Evolutionary conservation across 2,329 filamentous ascomycete species (phyloP).

Genomic region (Emmonsiellopsis sp.): DNA sequence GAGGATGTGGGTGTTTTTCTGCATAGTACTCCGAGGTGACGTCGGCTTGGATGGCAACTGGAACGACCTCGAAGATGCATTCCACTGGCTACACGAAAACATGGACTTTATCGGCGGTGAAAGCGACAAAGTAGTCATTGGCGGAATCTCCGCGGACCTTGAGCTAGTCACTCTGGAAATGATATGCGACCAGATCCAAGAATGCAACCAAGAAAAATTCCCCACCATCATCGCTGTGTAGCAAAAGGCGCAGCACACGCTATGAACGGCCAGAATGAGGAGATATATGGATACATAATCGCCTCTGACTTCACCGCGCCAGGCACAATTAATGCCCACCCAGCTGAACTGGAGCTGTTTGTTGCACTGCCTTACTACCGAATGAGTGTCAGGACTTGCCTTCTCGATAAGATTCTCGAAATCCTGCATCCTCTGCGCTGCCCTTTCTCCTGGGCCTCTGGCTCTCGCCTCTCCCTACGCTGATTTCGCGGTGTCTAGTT

Average conservation of each 20-base stretch:
- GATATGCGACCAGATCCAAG: conserved; percentile 34
- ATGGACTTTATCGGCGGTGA: conserved; percentile 33
- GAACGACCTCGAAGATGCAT: conserved; percentile 46
- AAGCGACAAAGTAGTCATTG: conserved; percentile 33
- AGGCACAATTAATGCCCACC: conserved; percentile 44
- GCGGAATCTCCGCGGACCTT: conserved; percentile 42
- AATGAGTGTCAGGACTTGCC: conserved; percentile 55
- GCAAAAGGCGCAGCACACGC: conserved; percentile 9
- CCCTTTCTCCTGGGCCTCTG: conserved; percentile 22
- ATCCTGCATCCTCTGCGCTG: conserved; percentile 38
- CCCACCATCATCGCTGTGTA: conserved; percentile 33
- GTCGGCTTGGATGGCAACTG: too few species aligned
- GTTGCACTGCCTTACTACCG: conserved; percentile 49
- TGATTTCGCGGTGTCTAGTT: conserved; percentile 21
- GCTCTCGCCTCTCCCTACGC: too few species aligned
- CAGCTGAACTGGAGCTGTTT: conserved; percentile 54
- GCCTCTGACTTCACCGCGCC: conserved; percentile 47
- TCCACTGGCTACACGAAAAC: conserved; percentile 45
- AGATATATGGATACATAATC: conserved; percentile 56
- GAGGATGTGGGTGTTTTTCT: too few species aligned
- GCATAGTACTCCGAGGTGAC: too few species aligned
- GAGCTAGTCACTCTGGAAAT: conserved; percentile 27
- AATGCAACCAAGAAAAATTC: conserved; percentile 27
- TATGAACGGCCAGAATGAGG: conserved; percentile 28
- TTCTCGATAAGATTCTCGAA: conserved; percentile 58